Evolutionary conservation across 2,329 filamentous ascomycete species (phyloP).

Genomic region (Hymenoscyphus fructigenus): DNA sequence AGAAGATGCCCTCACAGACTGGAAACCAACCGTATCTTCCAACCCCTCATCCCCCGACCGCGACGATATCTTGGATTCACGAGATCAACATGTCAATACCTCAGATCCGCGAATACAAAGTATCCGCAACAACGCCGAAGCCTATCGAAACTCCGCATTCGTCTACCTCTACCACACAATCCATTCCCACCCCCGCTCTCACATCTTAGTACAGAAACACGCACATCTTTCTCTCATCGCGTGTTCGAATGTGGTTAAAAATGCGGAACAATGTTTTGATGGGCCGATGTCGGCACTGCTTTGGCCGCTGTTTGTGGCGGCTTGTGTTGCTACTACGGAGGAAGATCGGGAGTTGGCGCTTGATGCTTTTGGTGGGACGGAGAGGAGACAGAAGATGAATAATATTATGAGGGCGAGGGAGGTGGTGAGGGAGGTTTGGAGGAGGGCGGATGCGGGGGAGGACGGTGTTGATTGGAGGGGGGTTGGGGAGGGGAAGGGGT

Average conservation of each 20-base stretch:
- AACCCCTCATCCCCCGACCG: slow-evolving; percentile 23
- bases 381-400: slow-evolving; percentile 61
- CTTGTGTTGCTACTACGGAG: slow-evolving; percentile 54
- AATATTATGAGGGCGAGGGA: slow-evolving; percentile 63
- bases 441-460: slow-evolving; percentile 44
- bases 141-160: slow-evolving; percentile 50
- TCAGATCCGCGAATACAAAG: slow-evolving; percentile 27
- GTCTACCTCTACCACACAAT: slow-evolving; percentile 44
- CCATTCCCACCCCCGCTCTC: slow-evolving; percentile 45
- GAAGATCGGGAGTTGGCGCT: slow-evolving; percentile 53
- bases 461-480: slow-evolving; percentile 45
- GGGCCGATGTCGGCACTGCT: slow-evolving; percentile 64
- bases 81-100: slow-evolving; percentile 4
- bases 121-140: slow-evolving; percentile 48
- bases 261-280: slow-evolving; percentile 36
- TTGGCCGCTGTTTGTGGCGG: slow-evolving; percentile 64
- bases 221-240: slow-evolving; percentile 50
- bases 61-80: slow-evolving; percentile 3
- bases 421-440: slow-evolving; percentile 62
- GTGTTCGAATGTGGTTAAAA: slow-evolving; percentile 54
- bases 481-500: slow-evolving; percentile 58
- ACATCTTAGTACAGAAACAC: slow-evolving; percentile 54
- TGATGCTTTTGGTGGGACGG: slow-evolving; percentile 52
- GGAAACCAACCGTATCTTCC: slow-evolving; percentile 52
- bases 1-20: slow-evolving; percentile 53